Conservation (phyloP, 345 rosid genomes). For the Theobroma cacao region DNA sequence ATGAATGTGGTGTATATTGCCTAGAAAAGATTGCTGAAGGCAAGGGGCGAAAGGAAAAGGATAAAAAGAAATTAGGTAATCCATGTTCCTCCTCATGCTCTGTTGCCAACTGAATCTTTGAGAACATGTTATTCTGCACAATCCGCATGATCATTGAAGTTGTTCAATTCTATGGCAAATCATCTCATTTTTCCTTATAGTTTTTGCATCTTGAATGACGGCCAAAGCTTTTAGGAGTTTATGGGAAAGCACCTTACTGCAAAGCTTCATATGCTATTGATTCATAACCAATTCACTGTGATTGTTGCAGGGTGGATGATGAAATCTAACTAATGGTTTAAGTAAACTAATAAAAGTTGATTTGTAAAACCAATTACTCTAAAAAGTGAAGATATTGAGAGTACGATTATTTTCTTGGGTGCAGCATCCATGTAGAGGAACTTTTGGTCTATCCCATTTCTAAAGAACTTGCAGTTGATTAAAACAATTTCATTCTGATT, state of each 20-base stretch:
- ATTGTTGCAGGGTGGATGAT: background rate
- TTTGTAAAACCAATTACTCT: background rate
- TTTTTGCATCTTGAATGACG: background rate
- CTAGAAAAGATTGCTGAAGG: constrained; percentile 32
- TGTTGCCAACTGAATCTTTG: background rate
- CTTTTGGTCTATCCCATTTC: background rate
- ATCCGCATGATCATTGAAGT: background rate
- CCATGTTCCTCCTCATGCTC: background rate
- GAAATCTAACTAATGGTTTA: background rate
- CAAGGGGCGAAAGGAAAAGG: background rate
- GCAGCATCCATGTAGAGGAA: background rate
- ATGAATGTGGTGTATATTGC: constrained; percentile 59
- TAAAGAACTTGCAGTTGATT: background rate
- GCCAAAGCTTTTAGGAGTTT: background rate
- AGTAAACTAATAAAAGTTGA: background rate
- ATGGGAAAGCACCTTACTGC: background rate
- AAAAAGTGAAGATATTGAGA: background rate
- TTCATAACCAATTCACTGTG: background rate
- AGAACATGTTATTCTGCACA: background rate
- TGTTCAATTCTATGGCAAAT: background rate
- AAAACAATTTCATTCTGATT: background rate
- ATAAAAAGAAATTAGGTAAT: constrained; percentile 13
- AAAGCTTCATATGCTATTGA: background rate
- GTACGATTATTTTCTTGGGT: too few relatives aligned
- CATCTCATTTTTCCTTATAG: background rate